Conservation (phyloP, 1,139 yeast genomes). For the Taphrina deformans region DNA sequence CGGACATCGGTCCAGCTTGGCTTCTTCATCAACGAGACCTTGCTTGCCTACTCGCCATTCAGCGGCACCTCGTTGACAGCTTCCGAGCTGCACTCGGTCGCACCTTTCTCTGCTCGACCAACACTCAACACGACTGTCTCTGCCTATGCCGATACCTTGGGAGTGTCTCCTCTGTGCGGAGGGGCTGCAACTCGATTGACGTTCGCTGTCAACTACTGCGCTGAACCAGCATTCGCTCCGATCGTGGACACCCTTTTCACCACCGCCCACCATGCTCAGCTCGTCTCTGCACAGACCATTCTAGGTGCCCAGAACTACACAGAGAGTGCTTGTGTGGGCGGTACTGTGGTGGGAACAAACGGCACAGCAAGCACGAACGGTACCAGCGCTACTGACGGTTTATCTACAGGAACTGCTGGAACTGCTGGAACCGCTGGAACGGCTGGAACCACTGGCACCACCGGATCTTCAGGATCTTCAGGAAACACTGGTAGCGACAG, state of each 20-base stretch:
- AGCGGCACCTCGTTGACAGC: background rate
- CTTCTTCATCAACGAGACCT: background rate
- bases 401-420: background rate
- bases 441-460: background rate
- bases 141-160: background rate
- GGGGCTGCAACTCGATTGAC: background rate
- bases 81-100: conserved; percentile 6
- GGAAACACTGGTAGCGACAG: background rate
- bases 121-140: background rate
- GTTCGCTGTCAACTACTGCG: conserved; percentile 1
- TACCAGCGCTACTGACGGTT: background rate
- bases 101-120: background rate
- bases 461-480: background rate
- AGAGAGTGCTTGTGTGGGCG: background rate
- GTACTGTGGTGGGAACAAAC: background rate
- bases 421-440: background rate
- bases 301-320: conserved; percentile 1
- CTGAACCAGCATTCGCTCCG: background rate
- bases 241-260: background rate
- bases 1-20: conserved; percentile 1
- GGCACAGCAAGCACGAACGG: background rate
- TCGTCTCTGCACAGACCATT: background rate
- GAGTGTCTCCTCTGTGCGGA: background rate
- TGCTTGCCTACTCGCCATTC: conserved; percentile 4
- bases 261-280: conserved; percentile 2